phyloP scores from a whole-genome alignment of 1,139 yeast species.

The Saccharomycopsis hybrid region DNA sequence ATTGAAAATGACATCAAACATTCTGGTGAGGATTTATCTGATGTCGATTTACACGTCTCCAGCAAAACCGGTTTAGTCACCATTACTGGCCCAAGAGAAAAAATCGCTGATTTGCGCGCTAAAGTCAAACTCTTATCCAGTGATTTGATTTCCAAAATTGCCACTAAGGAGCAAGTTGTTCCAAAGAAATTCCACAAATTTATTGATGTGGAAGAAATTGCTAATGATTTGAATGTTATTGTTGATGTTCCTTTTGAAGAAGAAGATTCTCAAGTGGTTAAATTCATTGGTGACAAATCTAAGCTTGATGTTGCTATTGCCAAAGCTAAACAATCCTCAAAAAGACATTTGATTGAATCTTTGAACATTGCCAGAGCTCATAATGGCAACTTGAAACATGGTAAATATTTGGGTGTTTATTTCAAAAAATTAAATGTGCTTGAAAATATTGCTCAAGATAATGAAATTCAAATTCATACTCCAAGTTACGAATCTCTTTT shows the following conservation, averaged over 20 bases:
- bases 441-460: slow-evolving; percentile 33
- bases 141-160: slow-evolving; percentile 37
- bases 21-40: slow-evolving; percentile 25
- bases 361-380: slow-evolving; percentile 86
- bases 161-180: slow-evolving; percentile 38
- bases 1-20: slow-evolving; percentile 31
- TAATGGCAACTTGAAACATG: slow-evolving; percentile 71
- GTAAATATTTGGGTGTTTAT: slow-evolving; percentile 63
- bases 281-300: slow-evolving; percentile 58
- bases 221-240: slow-evolving; percentile 53
- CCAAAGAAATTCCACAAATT: slow-evolving; percentile 49
- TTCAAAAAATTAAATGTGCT: slow-evolving; percentile 44
- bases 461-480: slow-evolving; percentile 45
- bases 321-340: slow-evolving; percentile 44
- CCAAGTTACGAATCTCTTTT: slow-evolving; percentile 42
- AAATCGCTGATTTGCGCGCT: slow-evolving; percentile 44
- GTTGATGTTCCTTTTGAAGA: slow-evolving; percentile 48
- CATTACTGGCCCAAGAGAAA: slow-evolving; percentile 61
- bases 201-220: slow-evolving; percentile 38
- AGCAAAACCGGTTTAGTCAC: slow-evolving; percentile 29
- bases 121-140: slow-evolving; percentile 43
- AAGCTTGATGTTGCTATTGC: slow-evolving; percentile 57
- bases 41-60: slow-evolving; percentile 26
- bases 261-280: slow-evolving; percentile 40
- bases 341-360: slow-evolving; percentile 52